A percentile compares a stretch with the other conserved stretches of the same genome.
phyloP scores from a whole-genome alignment of 192 early-diverging fungal species.

The Coemansia reversa region DNA sequence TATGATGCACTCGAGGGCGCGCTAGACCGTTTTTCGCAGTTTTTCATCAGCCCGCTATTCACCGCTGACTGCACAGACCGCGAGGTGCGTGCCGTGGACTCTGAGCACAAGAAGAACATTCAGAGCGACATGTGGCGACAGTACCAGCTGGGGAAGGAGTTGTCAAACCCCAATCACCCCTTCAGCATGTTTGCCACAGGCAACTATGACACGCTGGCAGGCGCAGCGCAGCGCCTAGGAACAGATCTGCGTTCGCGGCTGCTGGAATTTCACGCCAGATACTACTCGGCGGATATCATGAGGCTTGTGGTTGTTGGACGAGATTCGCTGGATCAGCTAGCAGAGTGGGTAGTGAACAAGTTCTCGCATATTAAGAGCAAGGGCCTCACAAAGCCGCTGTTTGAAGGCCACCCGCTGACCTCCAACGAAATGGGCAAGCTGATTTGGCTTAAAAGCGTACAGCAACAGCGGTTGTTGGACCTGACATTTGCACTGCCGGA shows the following conservation, averaged over 20 bases:
- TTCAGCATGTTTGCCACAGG: slow-evolving; percentile 92
- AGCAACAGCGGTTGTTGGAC: slow-evolving; percentile 75
- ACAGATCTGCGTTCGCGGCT: slow-evolving; percentile 81
- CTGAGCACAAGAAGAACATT: slow-evolving; percentile 95
- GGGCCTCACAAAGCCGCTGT: slow-evolving; percentile 65
- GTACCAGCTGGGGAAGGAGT: slow-evolving; percentile 81
- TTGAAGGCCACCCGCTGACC: slow-evolving; percentile 74
- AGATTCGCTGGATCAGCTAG: slow-evolving; percentile 83
- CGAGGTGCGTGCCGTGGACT: slow-evolving; percentile 93
- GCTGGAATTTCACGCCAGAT: slow-evolving; percentile 82
- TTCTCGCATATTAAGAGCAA: slow-evolving; percentile 81
- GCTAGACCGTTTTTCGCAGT: slow-evolving; percentile 82
- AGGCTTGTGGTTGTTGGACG: slow-evolving; percentile 83
- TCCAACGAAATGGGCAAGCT: slow-evolving; percentile 69
- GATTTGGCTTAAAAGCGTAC: slow-evolving; percentile 74
- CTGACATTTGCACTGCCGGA: slow-evolving; percentile 89
- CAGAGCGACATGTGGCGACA: slow-evolving; percentile 88
- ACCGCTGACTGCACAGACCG: slow-evolving; percentile 84
- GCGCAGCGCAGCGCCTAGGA: slow-evolving; percentile 60
- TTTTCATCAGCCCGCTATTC: slow-evolving; percentile 92
- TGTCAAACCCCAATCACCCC: slow-evolving; percentile 76
- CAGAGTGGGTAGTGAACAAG: slow-evolving; percentile 76
- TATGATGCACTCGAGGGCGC: slow-evolving; percentile 61
- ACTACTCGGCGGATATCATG: slow-evolving; percentile 97
- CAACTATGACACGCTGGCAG: slow-evolving; percentile 75